Conservation (phyloP, 495 filamentous ascomycete genomes). For the Podospora tetraspora region DNA sequence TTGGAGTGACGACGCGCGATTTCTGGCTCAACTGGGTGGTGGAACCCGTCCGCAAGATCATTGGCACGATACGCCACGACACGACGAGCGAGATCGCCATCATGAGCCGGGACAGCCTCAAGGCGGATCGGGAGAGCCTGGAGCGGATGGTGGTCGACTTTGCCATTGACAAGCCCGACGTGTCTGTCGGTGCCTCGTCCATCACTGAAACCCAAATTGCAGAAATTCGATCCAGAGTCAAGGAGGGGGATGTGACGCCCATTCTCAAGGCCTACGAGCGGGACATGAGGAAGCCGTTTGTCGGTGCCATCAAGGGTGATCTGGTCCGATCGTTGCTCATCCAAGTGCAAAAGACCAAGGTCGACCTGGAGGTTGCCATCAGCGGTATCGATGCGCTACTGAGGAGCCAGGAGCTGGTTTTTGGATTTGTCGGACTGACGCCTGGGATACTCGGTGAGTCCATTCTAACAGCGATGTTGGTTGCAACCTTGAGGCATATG, state of each 20-base stretch:
- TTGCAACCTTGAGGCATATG: neutral
- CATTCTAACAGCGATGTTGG: neutral
- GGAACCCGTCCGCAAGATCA: conserved; percentile 71
- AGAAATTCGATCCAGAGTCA: conserved; percentile 67
- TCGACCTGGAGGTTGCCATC: conserved; percentile 93
- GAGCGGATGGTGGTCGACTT: conserved; percentile 99
- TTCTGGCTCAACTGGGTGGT: conserved; percentile 97
- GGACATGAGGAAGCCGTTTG: conserved; percentile 72
- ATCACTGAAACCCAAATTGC: conserved; percentile 57
- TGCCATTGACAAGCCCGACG: conserved; percentile 65
- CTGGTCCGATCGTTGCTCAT: conserved; percentile 88
- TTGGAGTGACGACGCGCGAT: conserved; percentile 72
- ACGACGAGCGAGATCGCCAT: conserved; percentile 86
- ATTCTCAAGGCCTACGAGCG: conserved; percentile 86
- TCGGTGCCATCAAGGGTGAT: conserved; percentile 75
- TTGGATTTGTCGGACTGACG: conserved; percentile 90
- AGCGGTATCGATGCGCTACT: conserved; percentile 87
- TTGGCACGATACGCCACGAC: conserved; percentile 89
- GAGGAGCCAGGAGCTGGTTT: conserved; percentile 94
- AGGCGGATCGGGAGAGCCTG: conserved; percentile 81
- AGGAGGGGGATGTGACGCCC: conserved; percentile 87
- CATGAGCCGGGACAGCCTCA: conserved; percentile 85
- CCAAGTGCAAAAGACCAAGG: conserved; percentile 97
- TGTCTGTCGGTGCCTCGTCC: conserved; percentile 36
- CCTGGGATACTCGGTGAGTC: conserved; percentile 63